These are phyloP conservation scores for Zygosaccharomyces pseudobailii DNA, from an alignment of 1,139 yeast species.

Conservation along the genomic window DNA sequence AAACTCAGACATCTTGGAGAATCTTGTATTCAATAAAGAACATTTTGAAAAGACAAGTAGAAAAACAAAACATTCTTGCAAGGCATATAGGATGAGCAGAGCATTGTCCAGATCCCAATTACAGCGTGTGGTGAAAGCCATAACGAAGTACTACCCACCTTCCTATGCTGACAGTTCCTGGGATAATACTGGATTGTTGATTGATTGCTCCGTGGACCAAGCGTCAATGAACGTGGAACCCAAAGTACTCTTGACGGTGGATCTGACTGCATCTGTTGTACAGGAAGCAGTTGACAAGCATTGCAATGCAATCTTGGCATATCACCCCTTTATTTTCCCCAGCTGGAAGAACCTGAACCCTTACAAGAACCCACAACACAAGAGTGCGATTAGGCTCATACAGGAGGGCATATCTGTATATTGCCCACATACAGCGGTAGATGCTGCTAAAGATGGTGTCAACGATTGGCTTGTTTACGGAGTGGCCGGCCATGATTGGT, in stretches of 20 bases:
- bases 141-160: constrained; percentile 68
- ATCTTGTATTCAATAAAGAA: not conserved
- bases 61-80: not conserved
- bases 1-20: not conserved
- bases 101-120: constrained; percentile 36
- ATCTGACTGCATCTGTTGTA: constrained; percentile 76
- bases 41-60: not conserved
- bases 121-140: constrained; percentile 44
- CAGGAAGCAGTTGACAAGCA: constrained; percentile 67
- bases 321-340: constrained; percentile 91
- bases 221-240: constrained; percentile 20
- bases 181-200: constrained; percentile 90
- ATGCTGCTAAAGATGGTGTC: constrained; percentile 87
- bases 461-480: constrained; percentile 84
- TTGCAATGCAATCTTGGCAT: constrained; percentile 64
- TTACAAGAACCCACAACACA: constrained; percentile 68
- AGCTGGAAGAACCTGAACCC: constrained; percentile 75
- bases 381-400: constrained; percentile 65
- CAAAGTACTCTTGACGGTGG: constrained; percentile 69
- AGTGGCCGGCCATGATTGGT: constrained; percentile 37
- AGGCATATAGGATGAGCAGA: constrained; percentile 16
- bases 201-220: constrained; percentile 48
- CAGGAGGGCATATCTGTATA: constrained; percentile 79
- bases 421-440: constrained; percentile 94
- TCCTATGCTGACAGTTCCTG: constrained; percentile 78